Base-by-base conservation (phyloP, 768 basidiomycete species). In the Strobilomyces dryophilus region DNA sequence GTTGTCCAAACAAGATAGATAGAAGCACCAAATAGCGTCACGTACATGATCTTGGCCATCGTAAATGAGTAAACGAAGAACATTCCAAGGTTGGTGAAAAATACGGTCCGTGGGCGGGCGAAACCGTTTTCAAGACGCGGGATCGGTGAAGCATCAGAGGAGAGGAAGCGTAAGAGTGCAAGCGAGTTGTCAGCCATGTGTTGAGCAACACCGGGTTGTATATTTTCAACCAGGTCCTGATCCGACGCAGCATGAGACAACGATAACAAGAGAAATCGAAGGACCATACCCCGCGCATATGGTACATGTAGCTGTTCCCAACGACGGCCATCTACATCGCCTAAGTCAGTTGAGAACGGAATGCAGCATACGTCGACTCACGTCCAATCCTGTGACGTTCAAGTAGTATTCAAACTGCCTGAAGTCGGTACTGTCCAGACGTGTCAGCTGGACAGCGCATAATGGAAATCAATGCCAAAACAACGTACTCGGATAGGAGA, bases 151-250 rank as follows among this genome's bases (percentile, higher is more conserved):
- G 70, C 75, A 1, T 79, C 65, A 0, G 85, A 84, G 0, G 92
- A 84, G 18, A 97, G 79, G 66, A 89, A 79, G 34, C 76, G 76
- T 20, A 95, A 71, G 17, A 97, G 80, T 0, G 89, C 89, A 14
- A 95, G 81, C 3, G 84, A 77, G 58, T 97, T 97, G 54, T 92
- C 88, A 20, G 80, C 93, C 84, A 98, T 94, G 71, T 97, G 87
- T 77, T 93, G 71, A 1, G 92, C 85, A 1, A 92, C 89, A 11
- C 95, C 95, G 7, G 81, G 71, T 63, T 93, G 78, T 48, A 95
- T 92, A 63, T 94, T 84, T 61, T 90, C 85, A 8, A 92, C 85
- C 5, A 87, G 59, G 69, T 95, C 93, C 73, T 76, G 21, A 17
- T 18, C 37, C 43, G 4, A 37, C 24, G 37, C 24, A 29, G 18